Evolutionary conservation across 805 yeast genomes (phyloP), one percentile per base, ranked within the genome.

Genomic region (Wickerhamia fluorescens): DNA sequence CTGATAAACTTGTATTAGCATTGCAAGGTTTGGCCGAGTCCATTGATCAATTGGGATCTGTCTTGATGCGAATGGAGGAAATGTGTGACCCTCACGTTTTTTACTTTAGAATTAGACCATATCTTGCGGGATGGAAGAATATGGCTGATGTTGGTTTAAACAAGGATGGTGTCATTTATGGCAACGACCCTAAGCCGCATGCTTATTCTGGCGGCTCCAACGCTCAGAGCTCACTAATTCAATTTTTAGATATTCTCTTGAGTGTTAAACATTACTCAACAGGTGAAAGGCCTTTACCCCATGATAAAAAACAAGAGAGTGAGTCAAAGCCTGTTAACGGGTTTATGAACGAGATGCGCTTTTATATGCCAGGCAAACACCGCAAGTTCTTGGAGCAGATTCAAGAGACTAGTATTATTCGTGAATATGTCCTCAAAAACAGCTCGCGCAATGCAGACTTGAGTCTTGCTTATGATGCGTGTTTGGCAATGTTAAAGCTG

Each of bases 41-140:
- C 22, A 79, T 88, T 29, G 94, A 84, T 48, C 60, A 65, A 34
- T 60, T 89, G 40, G 92, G 87, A 9, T 64, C 79, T 3, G 69
- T 83, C 2, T 58, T 89, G 41, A 73, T 78, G 73, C 69, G 72
- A 42, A 82, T 88, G 92, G 87, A 83, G 47, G 95, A 88, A 41
- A 81, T 81, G 81, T 85, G 96, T 54, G 95, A 87, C 48, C 96
- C 97, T 3, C 94, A 86, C 49, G 78, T 82, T 4, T 88, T 89
- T 51, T 88, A 84, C 55, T 83, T 71, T 61, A 71, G 89, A 36
- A 70, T 88, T 25, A 69, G 97, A 47, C 96, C 96, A 1, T 88
- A 72, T 44, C 61, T 89, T 39, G 95, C 96, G 1, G 97, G 96
- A 2, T 89, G 96, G 94, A 78, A 77, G 49, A 84, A 84, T 47